phyloP scores from a whole-genome alignment of 2,329 filamentous ascomycete genomes.

The Curvularia spicifera region DNA sequence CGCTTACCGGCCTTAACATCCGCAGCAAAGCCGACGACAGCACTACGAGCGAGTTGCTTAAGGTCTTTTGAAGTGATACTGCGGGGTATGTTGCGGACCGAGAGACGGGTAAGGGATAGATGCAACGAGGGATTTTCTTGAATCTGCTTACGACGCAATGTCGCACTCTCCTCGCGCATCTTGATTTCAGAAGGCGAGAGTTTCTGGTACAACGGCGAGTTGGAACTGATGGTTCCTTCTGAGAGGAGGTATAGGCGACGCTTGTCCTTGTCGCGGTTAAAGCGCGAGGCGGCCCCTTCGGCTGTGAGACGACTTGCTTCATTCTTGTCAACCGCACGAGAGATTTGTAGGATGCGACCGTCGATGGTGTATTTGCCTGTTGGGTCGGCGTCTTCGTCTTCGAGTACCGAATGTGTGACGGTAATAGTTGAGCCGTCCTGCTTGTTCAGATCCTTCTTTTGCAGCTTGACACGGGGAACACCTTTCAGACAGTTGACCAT shows the following conservation, averaged over 20 bases:
- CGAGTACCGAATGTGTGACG: constrained; percentile 74
- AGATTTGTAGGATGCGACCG: constrained; percentile 82
- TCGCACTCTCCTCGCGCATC: constrained; percentile 84
- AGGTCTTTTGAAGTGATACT: constrained; percentile 84
- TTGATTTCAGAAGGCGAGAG: constrained; percentile 81
- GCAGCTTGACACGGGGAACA: constrained; percentile 64
- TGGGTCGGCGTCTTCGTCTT: constrained; percentile 82
- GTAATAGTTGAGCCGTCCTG: constrained; percentile 47
- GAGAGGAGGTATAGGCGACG: constrained; percentile 84
- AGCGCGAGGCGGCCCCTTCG: constrained; percentile 66
- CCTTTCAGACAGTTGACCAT: constrained; percentile 76
- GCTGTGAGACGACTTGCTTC: constrained; percentile 79
- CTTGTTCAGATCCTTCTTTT: constrained; percentile 44
- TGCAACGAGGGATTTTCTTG: constrained; percentile 90
- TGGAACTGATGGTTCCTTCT: constrained; percentile 82
- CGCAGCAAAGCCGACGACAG: constrained; percentile 90
- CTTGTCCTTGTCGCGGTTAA: constrained; percentile 82
- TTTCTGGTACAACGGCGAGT: constrained; percentile 76
- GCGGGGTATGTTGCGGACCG: constrained; percentile 87
- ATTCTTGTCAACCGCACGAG: constrained; percentile 81
- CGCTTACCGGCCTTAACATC: constrained; percentile 83
- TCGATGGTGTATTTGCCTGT: constrained; percentile 88
- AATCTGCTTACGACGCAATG: constrained; percentile 87
- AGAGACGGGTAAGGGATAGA: constrained; percentile 86
- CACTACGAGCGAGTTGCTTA: constrained; percentile 87